Base-by-base conservation (phyloP, 805 yeast genomes). In the Wickerhamiella parazyma region DNA sequence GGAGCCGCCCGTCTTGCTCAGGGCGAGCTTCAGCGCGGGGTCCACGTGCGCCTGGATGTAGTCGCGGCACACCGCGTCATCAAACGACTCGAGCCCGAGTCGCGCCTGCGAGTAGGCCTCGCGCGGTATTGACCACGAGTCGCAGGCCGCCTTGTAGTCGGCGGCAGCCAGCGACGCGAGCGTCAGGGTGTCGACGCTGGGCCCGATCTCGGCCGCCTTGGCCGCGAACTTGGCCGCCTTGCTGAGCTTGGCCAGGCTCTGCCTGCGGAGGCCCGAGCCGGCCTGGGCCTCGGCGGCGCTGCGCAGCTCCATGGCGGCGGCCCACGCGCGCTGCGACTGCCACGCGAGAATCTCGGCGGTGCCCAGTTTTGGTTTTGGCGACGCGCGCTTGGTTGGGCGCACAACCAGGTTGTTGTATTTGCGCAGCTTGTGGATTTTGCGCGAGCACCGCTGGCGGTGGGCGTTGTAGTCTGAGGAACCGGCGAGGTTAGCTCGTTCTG, bases 261-360 rank as follows among this genome's bases (percentile, higher is more conserved):
- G 71, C 44, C 70, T 71, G 65, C 49, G 59, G 57, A 56, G 66
- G 57, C 26, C 62, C 63, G 7, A 73, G 68, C 38, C 31, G 10
- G 70, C 66, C 46, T 72, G 71, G 33, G 75, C 68, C 48, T 75
- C 83, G 48, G 75, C 59, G 38, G 70, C 59, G 9, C 71, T 62
- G 47, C 73, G 72, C 42, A 76, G 67, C 59, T 80, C 86, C 58
- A 75, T 69, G 1, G 87, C 80, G 51, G 70, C 73, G 24, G 84
- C 67, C 56, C 77, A 65, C 51, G 84, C 82, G 56, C 95, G 72
- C 60, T 91, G 97, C 1, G 80, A 76, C n/a, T 71, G 70, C 45
- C 75, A 65, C 19, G 86, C 63, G n/a, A 75, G 59, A 20, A 85
- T 61, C 33, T 69, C 66, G 26, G 78, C 89, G 55, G 64, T 74